Base-by-base conservation (phyloP, 805 yeast species). In the Candida hungchunana region DNA sequence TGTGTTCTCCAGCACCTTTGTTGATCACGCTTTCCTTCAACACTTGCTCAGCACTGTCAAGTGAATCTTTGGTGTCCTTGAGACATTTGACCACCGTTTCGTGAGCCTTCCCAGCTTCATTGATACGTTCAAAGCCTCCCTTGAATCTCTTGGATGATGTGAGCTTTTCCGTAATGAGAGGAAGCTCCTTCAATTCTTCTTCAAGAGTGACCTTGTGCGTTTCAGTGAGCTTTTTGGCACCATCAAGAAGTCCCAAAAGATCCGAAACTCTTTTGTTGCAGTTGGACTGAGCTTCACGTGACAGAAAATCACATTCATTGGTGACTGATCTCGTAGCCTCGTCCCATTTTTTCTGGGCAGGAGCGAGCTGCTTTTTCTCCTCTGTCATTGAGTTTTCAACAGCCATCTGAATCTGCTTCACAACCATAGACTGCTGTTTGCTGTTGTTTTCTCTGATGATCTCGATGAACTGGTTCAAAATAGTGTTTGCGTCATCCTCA, bases 341-440 rank as follows among this genome's bases (percentile, higher is more conserved):
- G 18, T 51, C 50, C 58, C 58, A 54, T 13, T 37, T 37, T 4
- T 24, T 19, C 26, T 39, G 40, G 4, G 40, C 38, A 3, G 46
- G 40, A 4, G 28, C 29, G 23, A 54, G 31, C 7, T 37, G 31
- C 1, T 42, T n/a, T 20, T 37, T 42, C 29, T 54, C 56, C 6
- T 43, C 30, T 2, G 32, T 25, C 21, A 50, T 41, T 1, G 55
- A 42, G 12, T 43, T 46, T 1, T 43, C 26, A 6, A 44, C 48
- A 2, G 52, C 46, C 2, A 35, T 32, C 12, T 30, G 29, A 7
- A 54, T 37, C 19, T 41, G 43, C 1, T 40, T 40, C 2, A 24
- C 18, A 1, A 52, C 38, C 17, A 42, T 14, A 3, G 39, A 24
- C 27, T 53, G 47, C 23, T 53, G 55, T 29, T 31, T 44, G 14